Percentiles rank a stretch among this genome's conserved stretches.
phyloP scores from a whole-genome alignment of 108 stramenopile species.

The Skeletonema grethae region DNA sequence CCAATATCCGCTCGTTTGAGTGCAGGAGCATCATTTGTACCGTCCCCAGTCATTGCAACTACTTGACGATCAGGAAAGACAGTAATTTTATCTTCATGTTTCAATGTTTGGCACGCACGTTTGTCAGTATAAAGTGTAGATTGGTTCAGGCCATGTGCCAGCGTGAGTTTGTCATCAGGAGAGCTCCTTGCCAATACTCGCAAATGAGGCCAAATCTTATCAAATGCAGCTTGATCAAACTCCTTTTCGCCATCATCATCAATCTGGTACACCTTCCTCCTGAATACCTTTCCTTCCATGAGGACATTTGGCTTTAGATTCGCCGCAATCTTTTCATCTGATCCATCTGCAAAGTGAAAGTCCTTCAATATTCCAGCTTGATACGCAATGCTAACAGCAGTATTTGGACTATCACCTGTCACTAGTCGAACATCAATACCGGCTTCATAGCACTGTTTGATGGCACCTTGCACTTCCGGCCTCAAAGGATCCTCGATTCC shows the following conservation, averaged over 20 bases:
- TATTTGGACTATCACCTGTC: slow-evolving; percentile 95
- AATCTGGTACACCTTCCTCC: slow-evolving; percentile 60
- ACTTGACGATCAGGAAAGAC: slow-evolving; percentile 92
- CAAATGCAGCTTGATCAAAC: slow-evolving; percentile 83
- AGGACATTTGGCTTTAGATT: slow-evolving; percentile 80
- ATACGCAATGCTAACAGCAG: slow-evolving; percentile 94
- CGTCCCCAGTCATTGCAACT: slow-evolving; percentile 98
- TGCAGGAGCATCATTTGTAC: slow-evolving; percentile 99
- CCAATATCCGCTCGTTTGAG: slow-evolving; percentile 98
- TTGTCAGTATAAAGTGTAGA: slow-evolving; percentile 76
- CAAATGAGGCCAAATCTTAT: slow-evolving; percentile 85
- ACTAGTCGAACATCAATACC: slow-evolving; percentile 98
- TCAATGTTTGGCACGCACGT: slow-evolving; percentile 45
- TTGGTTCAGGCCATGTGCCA: slow-evolving; percentile 88
- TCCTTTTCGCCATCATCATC: slow-evolving; percentile 64
- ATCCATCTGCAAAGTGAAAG: slow-evolving; percentile 65
- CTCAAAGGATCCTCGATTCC: slow-evolving; percentile 98
- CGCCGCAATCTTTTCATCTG: slow-evolving; percentile 60
- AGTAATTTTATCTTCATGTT: slow-evolving; percentile 52
- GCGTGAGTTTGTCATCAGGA: slow-evolving; percentile 84
- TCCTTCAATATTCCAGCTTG: slow-evolving; percentile 83
- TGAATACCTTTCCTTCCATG: slow-evolving; percentile 83
- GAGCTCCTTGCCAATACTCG: slow-evolving; percentile 80
- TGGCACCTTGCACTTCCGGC: slow-evolving; percentile 89
- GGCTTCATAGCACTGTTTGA: slow-evolving; percentile 80